A percentile compares a stretch with the other conserved stretches of the same genome.
phyloP scores from a whole-genome alignment of 768 basidiomycete species.

The Cubamyces sp. region DNA sequence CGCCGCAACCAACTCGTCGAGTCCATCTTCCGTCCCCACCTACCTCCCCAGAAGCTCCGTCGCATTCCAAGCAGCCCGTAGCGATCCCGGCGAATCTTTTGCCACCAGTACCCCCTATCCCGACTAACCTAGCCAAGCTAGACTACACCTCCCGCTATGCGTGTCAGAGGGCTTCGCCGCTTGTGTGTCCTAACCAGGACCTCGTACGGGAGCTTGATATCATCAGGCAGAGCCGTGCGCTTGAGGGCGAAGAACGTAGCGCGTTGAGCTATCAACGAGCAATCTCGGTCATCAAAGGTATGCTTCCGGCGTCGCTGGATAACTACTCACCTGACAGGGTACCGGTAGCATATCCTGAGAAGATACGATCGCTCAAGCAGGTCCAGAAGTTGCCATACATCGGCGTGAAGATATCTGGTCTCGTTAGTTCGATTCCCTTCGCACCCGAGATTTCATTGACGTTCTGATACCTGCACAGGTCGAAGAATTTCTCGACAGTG shows the following conservation, averaged over 20 bases:
- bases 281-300: conserved; percentile 55
- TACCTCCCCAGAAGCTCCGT: not conserved
- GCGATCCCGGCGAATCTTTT: conserved; percentile 31
- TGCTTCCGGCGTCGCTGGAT: not conserved
- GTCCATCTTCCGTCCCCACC: conserved; percentile 12
- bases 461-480: conserved; percentile 45
- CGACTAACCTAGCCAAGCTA: conserved; percentile 29
- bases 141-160: conserved; percentile 49
- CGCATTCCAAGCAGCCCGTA: not conserved
- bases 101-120: conserved; percentile 26
- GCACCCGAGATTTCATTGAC: not conserved
- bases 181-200: conserved; percentile 70
- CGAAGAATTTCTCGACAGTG: conserved; percentile 59
- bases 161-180: conserved; percentile 64
- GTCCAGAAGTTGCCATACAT: conserved; percentile 40
- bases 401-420: conserved; percentile 41
- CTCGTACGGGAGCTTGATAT: conserved; percentile 62
- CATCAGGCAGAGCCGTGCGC: conserved; percentile 57
- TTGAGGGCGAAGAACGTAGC: conserved; percentile 71
- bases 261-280: conserved; percentile 74
- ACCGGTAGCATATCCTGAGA: conserved; percentile 37
- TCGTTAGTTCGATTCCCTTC: conserved; percentile 10
- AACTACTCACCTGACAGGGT: not conserved
- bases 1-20: not conserved
- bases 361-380: conserved; percentile 35